Evolutionary conservation across 129 eudicot species (phyloP).

Genomic region (Flaveria linearis): DNA sequence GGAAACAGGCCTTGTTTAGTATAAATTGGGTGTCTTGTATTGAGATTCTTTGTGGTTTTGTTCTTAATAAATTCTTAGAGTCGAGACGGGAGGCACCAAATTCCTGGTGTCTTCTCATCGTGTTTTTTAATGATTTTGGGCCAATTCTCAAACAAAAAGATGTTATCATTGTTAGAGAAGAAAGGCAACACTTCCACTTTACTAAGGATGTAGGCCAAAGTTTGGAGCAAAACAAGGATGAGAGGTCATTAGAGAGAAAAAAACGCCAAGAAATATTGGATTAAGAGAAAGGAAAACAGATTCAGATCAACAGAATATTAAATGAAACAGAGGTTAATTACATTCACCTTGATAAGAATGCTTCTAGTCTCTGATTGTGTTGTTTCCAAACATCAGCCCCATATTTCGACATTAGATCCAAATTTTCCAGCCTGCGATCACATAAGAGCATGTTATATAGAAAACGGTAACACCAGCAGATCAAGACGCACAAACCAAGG

Average conservation of each 20-base stretch:
- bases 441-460: constrained; percentile 16
- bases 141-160: neutral
- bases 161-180: neutral
- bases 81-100: no score
- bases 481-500: constrained; percentile 6
- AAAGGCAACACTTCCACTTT: neutral
- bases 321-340: neutral
- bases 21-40: no score
- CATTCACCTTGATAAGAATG: constrained; percentile 69
- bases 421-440: constrained; percentile 75
- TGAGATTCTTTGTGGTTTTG: no score
- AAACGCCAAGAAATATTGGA: neutral
- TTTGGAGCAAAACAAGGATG: no score
- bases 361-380: constrained; percentile 84
- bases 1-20: no score
- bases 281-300: constrained; percentile 10
- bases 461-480: constrained; percentile 9
- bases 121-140: no score
- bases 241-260: neutral
- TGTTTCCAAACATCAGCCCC: constrained; percentile 92
- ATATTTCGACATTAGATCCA: constrained; percentile 79
- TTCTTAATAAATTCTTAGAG: no score
- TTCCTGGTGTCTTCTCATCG: no score
- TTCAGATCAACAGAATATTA: constrained; percentile 7
- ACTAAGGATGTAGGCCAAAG: neutral